These are phyloP conservation scores for Elaeis oleifera DNA, from an alignment of 202 grass and related monocot genomes.

Conservation along the genomic window DNA sequence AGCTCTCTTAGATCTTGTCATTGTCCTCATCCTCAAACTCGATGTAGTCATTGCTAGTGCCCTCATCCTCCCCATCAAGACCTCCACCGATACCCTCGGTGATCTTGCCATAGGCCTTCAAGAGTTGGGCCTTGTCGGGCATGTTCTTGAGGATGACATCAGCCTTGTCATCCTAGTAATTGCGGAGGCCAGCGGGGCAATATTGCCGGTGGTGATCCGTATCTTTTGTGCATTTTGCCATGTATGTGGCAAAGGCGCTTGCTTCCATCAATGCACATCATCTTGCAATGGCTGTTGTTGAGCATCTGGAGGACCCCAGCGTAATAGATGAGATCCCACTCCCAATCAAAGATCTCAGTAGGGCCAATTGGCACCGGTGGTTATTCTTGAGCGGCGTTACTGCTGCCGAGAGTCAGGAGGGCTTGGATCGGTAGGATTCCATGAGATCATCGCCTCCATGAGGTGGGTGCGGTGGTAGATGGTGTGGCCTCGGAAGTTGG, in stretches of 20 bases:
- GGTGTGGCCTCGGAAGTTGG: constrained; percentile 42
- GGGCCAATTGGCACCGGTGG: constrained; percentile 52
- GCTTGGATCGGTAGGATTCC: background rate
- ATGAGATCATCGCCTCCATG: constrained; percentile 44
- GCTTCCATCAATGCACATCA: constrained; percentile 68
- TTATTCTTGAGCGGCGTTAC: constrained; percentile 22
- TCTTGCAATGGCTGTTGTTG: constrained; percentile 64
- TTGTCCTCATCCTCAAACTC: constrained; percentile 96
- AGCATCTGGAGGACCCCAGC: constrained; percentile 72
- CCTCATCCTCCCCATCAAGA: constrained; percentile 62
- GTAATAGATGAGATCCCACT: constrained; percentile 58
- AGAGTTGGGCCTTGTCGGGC: constrained; percentile 66
- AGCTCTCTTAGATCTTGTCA: constrained; percentile 49
- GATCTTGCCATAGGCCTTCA: constrained; percentile 76
- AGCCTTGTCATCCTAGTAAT: constrained; percentile 94
- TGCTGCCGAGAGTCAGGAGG: constrained; percentile 15
- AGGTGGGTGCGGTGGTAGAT: constrained; percentile 45
- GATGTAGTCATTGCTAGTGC: constrained; percentile 49
- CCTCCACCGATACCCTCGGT: constrained; percentile 51
- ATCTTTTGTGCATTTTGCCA: constrained; percentile 92
- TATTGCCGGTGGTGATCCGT: constrained; percentile 73
- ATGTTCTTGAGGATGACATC: constrained; percentile 95
- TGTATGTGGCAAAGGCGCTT: constrained; percentile 77
- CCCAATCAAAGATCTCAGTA: constrained; percentile 64
- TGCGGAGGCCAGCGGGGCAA: constrained; percentile 68